Base-by-base conservation (phyloP, 345 rosid genomes). In the Corchorus olitorius region DNA sequence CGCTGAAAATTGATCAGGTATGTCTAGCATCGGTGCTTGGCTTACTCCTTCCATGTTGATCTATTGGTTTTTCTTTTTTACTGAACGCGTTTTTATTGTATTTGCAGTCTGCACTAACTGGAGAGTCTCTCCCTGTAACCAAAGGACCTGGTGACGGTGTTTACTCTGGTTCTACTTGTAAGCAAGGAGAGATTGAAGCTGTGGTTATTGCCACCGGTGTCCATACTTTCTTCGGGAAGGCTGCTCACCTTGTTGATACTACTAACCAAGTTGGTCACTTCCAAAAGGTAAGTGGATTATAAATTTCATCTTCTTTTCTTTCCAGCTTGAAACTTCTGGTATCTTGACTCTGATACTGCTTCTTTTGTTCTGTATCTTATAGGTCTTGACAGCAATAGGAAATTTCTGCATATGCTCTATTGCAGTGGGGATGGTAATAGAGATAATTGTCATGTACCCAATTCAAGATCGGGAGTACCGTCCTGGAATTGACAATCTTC, bases 211-310 rank as follows among this genome's bases (percentile, higher is more conserved):
- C 94, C 63, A 96, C 99, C 0, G 98, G 99, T 76, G 99, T 96
- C 50, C 99, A 93, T 80, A 96, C 99, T 35, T 96, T 96, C 88
- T 93, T 96, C 62, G 98, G 99, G 64, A 96, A 93, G 81, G 99
- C 99, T 33, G 98, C 99, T 10, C 98, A 93, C 84, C 97, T 96
- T 77, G 98, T 96, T 58, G 99, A 96, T 79, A 84, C 95, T 33
- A 96, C 99, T n/a, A 96, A 96, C 83, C 97, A 93, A 86, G 98
- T 96, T 81, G 99, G 99, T 55, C 99, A 96, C 79, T 96, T 96
- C 86, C 99, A 93, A 81, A 89, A 96, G 92, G 99, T 75, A 82
- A 82, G 87, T 69, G 13, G 73, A 78, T 75, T 22, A 46, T 3
- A 70, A 53, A 59, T 54, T 61, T 22, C 6, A 8, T 58, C 11